A percentile compares a stretch with the other conserved stretches of the same genome.
Evolutionary conservation across 164 flowering plant genomes (phyloP).

Genomic region (Kalanchoe fedtschenkoi): DNA sequence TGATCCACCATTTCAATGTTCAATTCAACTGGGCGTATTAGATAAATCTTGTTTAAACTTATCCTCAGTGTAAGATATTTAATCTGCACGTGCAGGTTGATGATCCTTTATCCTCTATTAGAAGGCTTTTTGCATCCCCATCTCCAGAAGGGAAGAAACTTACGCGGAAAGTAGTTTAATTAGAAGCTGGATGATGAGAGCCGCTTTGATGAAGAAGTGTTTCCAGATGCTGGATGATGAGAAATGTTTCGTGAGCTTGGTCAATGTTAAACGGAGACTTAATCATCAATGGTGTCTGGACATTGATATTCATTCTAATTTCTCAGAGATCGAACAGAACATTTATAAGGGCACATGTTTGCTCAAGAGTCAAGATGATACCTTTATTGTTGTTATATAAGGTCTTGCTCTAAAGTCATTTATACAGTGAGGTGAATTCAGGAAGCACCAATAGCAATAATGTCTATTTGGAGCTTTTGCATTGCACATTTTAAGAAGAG

Average conservation of each 20-base stretch:
- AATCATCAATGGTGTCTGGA: too few species aligned
- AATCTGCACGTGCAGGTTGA: constrained; percentile 41
- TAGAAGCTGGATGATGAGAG: background rate
- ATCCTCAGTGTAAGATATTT: background rate
- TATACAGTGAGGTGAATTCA: too few species aligned
- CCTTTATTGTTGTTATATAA: too few species aligned
- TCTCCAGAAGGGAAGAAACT: constrained; percentile 37
- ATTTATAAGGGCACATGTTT: too few species aligned
- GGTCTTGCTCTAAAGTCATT: too few species aligned
- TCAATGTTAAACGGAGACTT: background rate
- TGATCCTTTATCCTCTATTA: constrained; percentile 62
- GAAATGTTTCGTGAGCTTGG: background rate
- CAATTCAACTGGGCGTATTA: background rate
- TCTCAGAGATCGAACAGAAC: too few species aligned
- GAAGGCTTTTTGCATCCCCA: constrained; percentile 58
- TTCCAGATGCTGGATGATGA: background rate
- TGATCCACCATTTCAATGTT: background rate
- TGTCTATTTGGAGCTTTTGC: too few species aligned
- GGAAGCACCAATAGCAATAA: too few species aligned
- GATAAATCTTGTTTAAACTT: background rate
- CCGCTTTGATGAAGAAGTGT: background rate
- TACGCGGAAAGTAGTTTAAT: background rate
- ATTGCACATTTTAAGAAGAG: too few species aligned
- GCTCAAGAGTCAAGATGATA: too few species aligned
- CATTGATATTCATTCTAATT: too few species aligned